A percentile compares a stretch with the other conserved stretches of the same genome.
These are phyloP conservation scores for Chrysosporium keratinophilum DNA, from an alignment of 2,329 filamentous ascomycete species.

Conservation along the genomic window DNA sequence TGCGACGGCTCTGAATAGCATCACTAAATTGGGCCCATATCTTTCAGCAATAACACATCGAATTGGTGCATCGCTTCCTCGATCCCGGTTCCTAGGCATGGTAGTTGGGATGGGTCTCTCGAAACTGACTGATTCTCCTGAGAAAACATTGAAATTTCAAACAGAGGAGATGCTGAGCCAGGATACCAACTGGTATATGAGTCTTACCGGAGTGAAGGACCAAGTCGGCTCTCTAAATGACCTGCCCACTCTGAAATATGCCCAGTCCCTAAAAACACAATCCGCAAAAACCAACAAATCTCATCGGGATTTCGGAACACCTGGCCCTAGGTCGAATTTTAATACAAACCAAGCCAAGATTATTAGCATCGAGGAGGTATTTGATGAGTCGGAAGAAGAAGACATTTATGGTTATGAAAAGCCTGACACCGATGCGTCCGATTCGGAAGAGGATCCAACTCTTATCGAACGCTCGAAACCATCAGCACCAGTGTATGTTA, in stretches of 20 bases:
- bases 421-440: conserved; percentile 76
- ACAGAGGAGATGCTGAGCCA: conserved; percentile 64
- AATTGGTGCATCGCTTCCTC: conserved; percentile 62
- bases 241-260: conserved; percentile 30
- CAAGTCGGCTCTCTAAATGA: conserved; percentile 47
- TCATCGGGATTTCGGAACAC: neutral
- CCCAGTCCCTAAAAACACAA: neutral
- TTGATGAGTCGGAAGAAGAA: conserved; percentile 49
- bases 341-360: conserved; percentile 30
- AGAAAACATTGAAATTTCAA: conserved; percentile 69
- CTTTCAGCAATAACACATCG: conserved; percentile 75
- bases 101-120: conserved; percentile 66
- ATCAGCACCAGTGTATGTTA: conserved; percentile 60
- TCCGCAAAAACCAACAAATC: neutral
- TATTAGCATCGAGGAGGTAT: conserved; percentile 53
- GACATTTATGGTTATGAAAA: conserved; percentile 71
- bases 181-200: conserved; percentile 67
- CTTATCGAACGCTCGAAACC: conserved; percentile 73
- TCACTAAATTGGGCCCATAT: conserved; percentile 63
- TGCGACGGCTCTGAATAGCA: conserved; percentile 55
- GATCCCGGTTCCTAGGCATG: conserved; percentile 78
- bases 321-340: neutral
- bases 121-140: conserved; percentile 53
- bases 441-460: conserved; percentile 88
- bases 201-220: conserved; percentile 54